phyloP scores from a whole-genome alignment of 2,329 filamentous ascomycete species.

The Colletotrichum sp. region DNA sequence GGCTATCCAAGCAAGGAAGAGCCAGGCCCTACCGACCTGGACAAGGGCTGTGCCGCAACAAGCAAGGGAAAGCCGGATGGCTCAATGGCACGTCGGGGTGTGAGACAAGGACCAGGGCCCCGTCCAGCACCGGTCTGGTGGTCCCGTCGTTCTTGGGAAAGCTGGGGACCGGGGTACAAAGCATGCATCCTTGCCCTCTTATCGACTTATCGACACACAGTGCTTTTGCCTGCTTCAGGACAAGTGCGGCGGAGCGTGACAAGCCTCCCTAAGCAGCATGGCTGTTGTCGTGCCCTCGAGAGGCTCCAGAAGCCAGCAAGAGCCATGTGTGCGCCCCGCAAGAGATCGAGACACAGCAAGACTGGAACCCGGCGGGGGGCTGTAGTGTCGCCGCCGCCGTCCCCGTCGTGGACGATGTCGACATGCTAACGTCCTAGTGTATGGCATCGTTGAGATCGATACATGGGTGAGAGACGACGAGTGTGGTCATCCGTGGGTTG shows the following conservation, averaged over 20 bases:
- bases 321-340: conserved; percentile 7
- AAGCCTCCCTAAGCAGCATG: conserved; percentile 10
- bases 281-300: neutral
- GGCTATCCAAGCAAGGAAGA: conserved; percentile 2
- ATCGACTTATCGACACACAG: conserved; percentile 11
- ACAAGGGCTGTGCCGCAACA: conserved; percentile 19
- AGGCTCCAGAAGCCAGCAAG: neutral
- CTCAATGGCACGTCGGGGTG: conserved; percentile 13
- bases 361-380: neutral
- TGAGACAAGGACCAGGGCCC: conserved; percentile 17
- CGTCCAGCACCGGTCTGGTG: conserved; percentile 15
- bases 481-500: neutral
- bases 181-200: neutral
- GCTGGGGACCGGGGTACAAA: conserved; percentile 15
- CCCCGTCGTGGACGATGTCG: neutral
- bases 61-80: conserved; percentile 19
- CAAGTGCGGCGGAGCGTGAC: conserved; percentile 9
- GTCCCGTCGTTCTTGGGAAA: conserved; percentile 18
- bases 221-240: conserved; percentile 13
- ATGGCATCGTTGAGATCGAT: neutral
- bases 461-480: neutral
- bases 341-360: neutral
- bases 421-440: neutral
- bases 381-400: neutral
- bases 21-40: conserved; percentile 1